These are phyloP conservation scores for Auricularia sp. DNA, from an alignment of 768 basidiomycete genomes.

Conservation along the genomic window DNA sequence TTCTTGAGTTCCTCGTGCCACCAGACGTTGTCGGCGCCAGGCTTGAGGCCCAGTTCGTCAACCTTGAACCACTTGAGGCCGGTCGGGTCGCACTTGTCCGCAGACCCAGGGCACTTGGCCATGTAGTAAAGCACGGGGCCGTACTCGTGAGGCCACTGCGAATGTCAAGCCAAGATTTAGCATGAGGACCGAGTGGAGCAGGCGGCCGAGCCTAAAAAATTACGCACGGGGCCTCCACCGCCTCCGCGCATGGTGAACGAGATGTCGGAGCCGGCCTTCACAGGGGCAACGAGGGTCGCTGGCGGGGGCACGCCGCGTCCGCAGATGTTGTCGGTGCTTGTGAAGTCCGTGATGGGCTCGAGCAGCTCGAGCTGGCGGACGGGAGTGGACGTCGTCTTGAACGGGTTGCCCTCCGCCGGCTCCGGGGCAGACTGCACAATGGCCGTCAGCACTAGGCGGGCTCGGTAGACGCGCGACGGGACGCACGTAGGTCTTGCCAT, in stretches of 20 bases:
- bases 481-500: background rate
- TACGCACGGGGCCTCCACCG: background rate
- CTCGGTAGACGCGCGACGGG: background rate
- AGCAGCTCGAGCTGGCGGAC: slow-evolving; percentile 1
- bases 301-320: background rate
- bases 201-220: background rate
- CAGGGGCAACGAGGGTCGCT: background rate
- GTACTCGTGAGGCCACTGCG: background rate
- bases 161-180: background rate
- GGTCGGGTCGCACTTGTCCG: background rate
- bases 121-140: background rate
- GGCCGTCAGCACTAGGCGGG: background rate
- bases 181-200: background rate
- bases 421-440: background rate
- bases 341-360: background rate
- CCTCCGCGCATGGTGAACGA: background rate
- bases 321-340: background rate
- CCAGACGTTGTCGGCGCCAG: background rate
- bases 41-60: background rate
- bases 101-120: background rate
- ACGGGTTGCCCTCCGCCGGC: background rate
- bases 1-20: background rate
- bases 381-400: background rate
- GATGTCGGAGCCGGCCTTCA: background rate
- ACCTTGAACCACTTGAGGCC: slow-evolving; percentile 1